These are phyloP conservation scores for Capniomyces stellatus DNA, from an alignment of 371 early-diverging fungal genomes.

Conservation along the genomic window DNA sequence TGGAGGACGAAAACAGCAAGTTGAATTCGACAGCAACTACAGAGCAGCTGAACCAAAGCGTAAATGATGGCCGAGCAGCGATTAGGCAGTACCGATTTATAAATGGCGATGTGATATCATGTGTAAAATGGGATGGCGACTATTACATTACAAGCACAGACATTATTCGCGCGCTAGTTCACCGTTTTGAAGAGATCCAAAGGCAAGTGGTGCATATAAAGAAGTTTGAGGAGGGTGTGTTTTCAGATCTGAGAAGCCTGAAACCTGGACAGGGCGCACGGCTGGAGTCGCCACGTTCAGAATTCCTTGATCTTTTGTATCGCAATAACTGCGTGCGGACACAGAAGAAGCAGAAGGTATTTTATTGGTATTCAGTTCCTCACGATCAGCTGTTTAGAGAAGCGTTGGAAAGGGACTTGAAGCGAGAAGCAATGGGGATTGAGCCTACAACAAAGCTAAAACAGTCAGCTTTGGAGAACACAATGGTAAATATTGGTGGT, in stretches of 20 bases:
- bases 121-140: constrained; percentile 74
- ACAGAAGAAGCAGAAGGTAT: constrained; percentile 99
- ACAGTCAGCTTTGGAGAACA: constrained; percentile 7
- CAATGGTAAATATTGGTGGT: constrained; percentile 21
- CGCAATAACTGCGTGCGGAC: constrained; percentile 97
- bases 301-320: constrained; percentile 93
- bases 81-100: constrained; percentile 56
- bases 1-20: constrained; percentile 18
- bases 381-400: constrained; percentile 95
- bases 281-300: constrained; percentile 90
- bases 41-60: constrained; percentile 12
- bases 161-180: constrained; percentile 89
- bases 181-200: constrained; percentile 84
- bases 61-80: constrained; percentile 7
- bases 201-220: constrained; percentile 80
- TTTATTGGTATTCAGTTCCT: constrained; percentile 96
- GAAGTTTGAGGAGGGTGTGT: constrained; percentile 99
- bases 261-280: constrained; percentile 96
- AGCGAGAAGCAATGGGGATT: constrained; percentile 76
- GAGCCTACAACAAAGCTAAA: constrained; percentile 50
- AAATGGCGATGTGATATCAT: constrained; percentile 72
- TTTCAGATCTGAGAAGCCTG: constrained; percentile 91
- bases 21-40: constrained; percentile 29
- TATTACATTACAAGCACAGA: constrained; percentile 97
- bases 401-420: constrained; percentile 96